Evolutionary conservation across 1,139 yeast genomes (phyloP).

Genomic region (Magnusiomyces sp.): DNA sequence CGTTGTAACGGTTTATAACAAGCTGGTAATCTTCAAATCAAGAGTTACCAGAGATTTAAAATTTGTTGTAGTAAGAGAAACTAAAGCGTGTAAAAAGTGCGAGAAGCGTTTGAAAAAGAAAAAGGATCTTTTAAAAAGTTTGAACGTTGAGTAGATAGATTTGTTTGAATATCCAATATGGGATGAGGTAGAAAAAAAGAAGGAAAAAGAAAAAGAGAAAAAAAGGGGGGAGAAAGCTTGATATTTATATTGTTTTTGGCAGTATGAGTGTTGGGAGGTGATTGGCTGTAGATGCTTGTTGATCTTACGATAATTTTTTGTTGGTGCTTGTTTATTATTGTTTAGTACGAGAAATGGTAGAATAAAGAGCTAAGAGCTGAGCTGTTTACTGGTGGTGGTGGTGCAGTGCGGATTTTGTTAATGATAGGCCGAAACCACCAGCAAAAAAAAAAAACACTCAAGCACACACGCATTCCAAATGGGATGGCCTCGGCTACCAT

Average conservation of each 20-base stretch:
- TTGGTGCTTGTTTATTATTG: not conserved
- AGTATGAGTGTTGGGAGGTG: not conserved
- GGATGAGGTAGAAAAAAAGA: not conserved
- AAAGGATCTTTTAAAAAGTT: not conserved
- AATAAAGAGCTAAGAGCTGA: not conserved
- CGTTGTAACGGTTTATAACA: constrained; percentile 20
- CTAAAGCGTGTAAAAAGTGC: not conserved
- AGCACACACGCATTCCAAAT: too few species aligned
- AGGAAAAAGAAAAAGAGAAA: not conserved
- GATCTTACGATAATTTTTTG: not conserved
- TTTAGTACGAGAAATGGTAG: not conserved
- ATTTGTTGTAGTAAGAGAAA: not conserved
- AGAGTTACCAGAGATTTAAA: not conserved
- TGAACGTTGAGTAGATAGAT: not conserved
- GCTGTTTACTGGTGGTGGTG: not conserved
- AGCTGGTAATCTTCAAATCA: constrained; percentile 6
- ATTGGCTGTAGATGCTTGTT: not conserved
- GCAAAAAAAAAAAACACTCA: too few species aligned
- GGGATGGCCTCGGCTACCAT: too few species aligned
- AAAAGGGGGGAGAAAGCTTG: not conserved
- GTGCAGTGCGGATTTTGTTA: not conserved
- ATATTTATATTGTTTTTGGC: constrained; percentile 6
- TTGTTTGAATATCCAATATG: not conserved
- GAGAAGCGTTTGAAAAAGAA: not conserved
- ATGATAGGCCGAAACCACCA: not conserved